These are phyloP conservation scores for Mucor piriformis DNA, from an alignment of 371 early-diverging fungal genomes.

Conservation along the genomic window DNA sequence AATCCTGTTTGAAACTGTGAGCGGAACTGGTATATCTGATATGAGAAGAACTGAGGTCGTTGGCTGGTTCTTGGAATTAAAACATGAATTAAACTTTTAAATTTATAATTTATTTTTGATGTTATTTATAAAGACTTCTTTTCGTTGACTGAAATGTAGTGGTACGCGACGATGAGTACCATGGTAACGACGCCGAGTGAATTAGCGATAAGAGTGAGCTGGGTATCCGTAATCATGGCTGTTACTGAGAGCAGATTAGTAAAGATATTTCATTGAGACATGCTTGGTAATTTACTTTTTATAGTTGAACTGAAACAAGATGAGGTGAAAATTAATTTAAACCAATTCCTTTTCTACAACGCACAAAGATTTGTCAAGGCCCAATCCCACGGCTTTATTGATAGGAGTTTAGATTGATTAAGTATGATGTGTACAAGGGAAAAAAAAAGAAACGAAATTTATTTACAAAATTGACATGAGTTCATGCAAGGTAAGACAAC, in stretches of 20 bases:
- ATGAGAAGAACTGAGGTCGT: conserved; percentile 53
- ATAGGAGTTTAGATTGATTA: too few species aligned
- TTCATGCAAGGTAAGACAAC: neutral
- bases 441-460: neutral
- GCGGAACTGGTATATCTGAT: conserved; percentile 53
- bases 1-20: conserved; percentile 51
- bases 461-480: neutral
- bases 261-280: neutral
- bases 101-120: neutral
- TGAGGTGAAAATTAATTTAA: neutral
- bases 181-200: conserved; percentile 59
- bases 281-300: too few species aligned
- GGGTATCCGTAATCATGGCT: conserved; percentile 57
- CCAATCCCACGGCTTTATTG: neutral
- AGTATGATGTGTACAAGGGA: too few species aligned
- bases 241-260: neutral
- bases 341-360: neutral
- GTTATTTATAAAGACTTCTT: conserved; percentile 3
- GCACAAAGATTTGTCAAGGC: neutral
- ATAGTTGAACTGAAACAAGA: neutral
- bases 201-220: conserved; percentile 60
- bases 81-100: conserved; percentile 26
- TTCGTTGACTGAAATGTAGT: conserved; percentile 57
- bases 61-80: conserved; percentile 52
- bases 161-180: conserved; percentile 63